Base-by-base conservation (phyloP, 345 rosid species). In the Conringia planisiliqua region DNA sequence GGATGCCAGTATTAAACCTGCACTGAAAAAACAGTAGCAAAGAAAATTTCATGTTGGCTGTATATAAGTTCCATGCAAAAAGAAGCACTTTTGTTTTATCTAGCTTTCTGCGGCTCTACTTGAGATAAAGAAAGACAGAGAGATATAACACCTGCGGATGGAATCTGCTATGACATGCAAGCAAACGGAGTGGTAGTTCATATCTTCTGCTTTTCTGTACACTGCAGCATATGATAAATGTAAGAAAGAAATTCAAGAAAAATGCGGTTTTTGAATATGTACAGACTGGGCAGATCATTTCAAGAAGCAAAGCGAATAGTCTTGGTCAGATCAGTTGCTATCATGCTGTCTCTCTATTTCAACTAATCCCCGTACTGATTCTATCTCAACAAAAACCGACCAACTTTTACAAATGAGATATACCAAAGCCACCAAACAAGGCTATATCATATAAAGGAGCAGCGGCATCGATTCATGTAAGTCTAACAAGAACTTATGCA, bases 81-180 rank as follows among this genome's bases (percentile, higher is more conserved):
- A 64, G 2, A 62, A 39, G 20, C 58, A 42, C 10, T 11, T 50
- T 16, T 39, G 17, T 42, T 18, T 17, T 20, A 13, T 32, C 33
- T 43, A 70, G 18, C 38, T 14, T 7, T 55, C 68, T 18, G 33
- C 20, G 5, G 9, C 35, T 50, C 61, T 68, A 24, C 44, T 46
- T 18, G 42, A 36, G 30, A 74, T 35, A 50, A 67, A 76, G 47
- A 61, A 68, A 59, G 42, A 54, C 60, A 54, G 59, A 69, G 48
- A 79, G 54, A 43, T 48, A 39, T 47, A 47, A 63, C 64, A 93
- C 97, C 97, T 93, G 85, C 96, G 97, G 61, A 93, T 84, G 46
- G 98, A 93, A 85, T 93, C 98, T 58, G 98, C 85, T 70, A 93
- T 87, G 69, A 93, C 98, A 22, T 89, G 98, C 77, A 93, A 84